A percentile compares a stretch with the other conserved stretches of the same genome.
Evolutionary conservation across 1,284 basidiomycete genomes (phyloP).

Genomic region (Apiotrichum gamsii): DNA sequence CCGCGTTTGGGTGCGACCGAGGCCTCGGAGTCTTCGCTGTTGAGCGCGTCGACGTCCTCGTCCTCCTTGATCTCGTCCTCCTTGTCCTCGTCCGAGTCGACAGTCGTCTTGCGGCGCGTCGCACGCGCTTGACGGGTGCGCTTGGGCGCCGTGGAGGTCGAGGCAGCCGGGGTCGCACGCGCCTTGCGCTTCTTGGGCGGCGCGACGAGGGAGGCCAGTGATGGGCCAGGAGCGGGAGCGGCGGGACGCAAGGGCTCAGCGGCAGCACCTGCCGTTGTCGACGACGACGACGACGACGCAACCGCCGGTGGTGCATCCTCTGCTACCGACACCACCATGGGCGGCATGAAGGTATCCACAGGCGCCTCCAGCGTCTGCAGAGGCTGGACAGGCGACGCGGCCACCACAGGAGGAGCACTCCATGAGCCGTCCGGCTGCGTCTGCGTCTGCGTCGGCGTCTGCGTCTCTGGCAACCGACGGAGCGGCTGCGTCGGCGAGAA

Average conservation of each 20-base stretch:
- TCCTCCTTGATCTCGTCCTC: background rate
- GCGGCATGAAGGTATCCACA: background rate
- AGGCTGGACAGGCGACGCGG: background rate
- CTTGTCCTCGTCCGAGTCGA: background rate
- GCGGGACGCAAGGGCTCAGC: no score
- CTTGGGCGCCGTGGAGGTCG: conserved; percentile 1
- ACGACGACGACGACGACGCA: background rate
- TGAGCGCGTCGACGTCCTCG: background rate
- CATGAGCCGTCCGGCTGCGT: background rate
- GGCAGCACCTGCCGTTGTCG: no score
- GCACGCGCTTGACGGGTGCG: background rate
- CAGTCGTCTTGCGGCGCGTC: no score
- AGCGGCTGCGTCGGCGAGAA: background rate
- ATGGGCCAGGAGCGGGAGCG: no score
- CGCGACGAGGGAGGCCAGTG: background rate
- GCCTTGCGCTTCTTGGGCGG: background rate
- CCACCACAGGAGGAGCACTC: background rate
- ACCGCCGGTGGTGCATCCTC: no score
- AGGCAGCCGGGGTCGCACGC: no score
- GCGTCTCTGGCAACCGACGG: no score
- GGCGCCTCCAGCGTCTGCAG: background rate
- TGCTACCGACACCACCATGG: background rate
- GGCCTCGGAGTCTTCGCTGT: background rate
- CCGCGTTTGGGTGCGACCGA: background rate
- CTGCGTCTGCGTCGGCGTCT: no score